Percentiles rank a stretch among this genome's conserved stretches.
Conservation (phyloP, 257 asterid species). For the Nicotiana undulata region DNA sequence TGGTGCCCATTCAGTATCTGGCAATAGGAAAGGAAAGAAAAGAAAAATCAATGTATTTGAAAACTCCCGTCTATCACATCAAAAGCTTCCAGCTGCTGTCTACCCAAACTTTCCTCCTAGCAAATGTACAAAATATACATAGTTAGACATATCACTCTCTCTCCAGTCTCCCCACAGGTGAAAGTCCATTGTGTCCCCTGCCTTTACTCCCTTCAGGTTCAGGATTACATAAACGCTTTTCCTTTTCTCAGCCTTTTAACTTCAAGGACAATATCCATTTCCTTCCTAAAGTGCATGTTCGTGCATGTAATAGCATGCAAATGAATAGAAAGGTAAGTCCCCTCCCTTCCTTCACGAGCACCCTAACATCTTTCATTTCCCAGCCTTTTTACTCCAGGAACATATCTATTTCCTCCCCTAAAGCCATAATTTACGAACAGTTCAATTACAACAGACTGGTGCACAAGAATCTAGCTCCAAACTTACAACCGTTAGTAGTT, state of each 20-base stretch:
- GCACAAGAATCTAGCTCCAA: neutral
- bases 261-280: neutral
- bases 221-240: neutral
- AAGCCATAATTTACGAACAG: neutral
- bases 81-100: neutral
- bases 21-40: neutral
- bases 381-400: neutral
- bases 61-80: neutral
- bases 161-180: neutral
- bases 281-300: conserved; percentile 5
- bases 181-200: neutral
- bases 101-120: neutral
- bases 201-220: neutral
- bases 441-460: neutral
- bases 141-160: neutral
- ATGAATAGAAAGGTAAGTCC: neutral
- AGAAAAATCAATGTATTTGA: neutral
- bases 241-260: neutral
- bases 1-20: neutral
- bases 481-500: neutral
- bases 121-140: neutral
- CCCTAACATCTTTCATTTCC: neutral
- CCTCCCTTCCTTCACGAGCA: neutral
- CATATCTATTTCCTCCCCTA: neutral
- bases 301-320: neutral